Conservation (phyloP, 2,329 filamentous ascomycete genomes). For the Colletotrichum incanum region DNA sequence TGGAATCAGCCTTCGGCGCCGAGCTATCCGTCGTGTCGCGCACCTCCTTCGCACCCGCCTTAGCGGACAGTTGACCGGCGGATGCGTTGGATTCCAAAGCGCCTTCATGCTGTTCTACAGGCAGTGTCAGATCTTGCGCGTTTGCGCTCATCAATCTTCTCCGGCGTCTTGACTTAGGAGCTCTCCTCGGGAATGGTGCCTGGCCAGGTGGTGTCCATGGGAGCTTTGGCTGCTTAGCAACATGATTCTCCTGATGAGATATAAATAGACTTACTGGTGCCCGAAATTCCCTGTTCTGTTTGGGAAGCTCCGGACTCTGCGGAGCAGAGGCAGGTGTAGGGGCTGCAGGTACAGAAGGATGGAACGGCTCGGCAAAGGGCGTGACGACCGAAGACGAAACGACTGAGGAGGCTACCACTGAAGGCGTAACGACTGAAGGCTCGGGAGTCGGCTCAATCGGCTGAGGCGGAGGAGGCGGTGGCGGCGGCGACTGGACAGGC, state of each 20-base stretch:
- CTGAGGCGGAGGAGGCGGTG: constrained; percentile 32
- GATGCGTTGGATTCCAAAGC: constrained; percentile 39
- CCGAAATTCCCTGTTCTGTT: constrained; percentile 55
- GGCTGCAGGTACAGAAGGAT: constrained; percentile 20
- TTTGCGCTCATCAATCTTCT: constrained; percentile 59
- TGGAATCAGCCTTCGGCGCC: constrained; percentile 47
- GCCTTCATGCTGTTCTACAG: constrained; percentile 57
- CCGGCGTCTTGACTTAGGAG: constrained; percentile 52
- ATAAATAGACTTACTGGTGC: constrained; percentile 64
- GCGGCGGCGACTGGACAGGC: constrained; percentile 67
- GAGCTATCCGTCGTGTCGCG: constrained; percentile 13
- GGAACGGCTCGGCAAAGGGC: constrained; percentile 31
- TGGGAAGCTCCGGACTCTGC: constrained; percentile 41
- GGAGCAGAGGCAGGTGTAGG: not conserved
- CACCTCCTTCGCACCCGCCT: constrained; percentile 42
- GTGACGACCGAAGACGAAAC: constrained; percentile 24
- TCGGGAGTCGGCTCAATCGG: constrained; percentile 36
- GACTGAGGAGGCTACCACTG: constrained; percentile 21
- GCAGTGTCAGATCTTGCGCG: constrained; percentile 59
- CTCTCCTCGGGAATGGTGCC: constrained; percentile 63
- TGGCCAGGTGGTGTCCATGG: constrained; percentile 72
- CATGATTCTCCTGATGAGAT: not conserved
- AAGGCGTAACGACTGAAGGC: constrained; percentile 37
- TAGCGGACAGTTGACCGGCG: constrained; percentile 44
- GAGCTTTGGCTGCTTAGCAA: constrained; percentile 57